These are phyloP conservation scores for Emergomyces africanus DNA, from an alignment of 2,329 filamentous ascomycete genomes.

Conservation along the genomic window DNA sequence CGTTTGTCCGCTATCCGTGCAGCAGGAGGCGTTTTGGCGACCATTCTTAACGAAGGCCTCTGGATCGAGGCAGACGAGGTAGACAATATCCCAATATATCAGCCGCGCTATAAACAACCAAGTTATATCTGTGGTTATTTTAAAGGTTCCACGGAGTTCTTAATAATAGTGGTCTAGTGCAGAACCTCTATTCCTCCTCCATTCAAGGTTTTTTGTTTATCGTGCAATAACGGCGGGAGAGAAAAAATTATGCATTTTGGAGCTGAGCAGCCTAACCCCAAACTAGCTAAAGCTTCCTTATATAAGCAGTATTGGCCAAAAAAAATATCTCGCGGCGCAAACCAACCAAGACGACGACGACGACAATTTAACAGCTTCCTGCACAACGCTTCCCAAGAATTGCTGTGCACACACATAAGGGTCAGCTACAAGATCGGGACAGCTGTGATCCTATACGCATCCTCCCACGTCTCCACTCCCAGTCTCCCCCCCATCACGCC, in stretches of 20 bases:
- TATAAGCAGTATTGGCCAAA: background rate
- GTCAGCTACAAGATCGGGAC: background rate
- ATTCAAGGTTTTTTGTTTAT: background rate
- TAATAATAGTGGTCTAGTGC: background rate
- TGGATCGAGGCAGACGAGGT: background rate
- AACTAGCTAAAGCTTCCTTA: no score
- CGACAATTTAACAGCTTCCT: no score
- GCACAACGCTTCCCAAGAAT: background rate
- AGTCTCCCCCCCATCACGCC: background rate
- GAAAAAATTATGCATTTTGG: background rate
- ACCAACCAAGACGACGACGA: no score
- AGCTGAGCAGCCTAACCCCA: background rate
- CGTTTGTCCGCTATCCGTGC: conserved; percentile 2
- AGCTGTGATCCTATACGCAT: background rate
- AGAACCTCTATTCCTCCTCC: background rate
- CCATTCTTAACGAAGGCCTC: background rate
- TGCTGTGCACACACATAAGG: background rate
- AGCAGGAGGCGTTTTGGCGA: background rate
- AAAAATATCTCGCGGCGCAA: background rate
- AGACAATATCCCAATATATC: background rate
- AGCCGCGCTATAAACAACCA: background rate
- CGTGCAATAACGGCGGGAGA: background rate
- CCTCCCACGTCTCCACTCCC: background rate
- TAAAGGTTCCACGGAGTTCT: background rate
- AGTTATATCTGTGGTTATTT: background rate